These are phyloP conservation scores for Staphylotrichum longicolle DNA, from an alignment of 495 filamentous ascomycete genomes.

Conservation along the genomic window DNA sequence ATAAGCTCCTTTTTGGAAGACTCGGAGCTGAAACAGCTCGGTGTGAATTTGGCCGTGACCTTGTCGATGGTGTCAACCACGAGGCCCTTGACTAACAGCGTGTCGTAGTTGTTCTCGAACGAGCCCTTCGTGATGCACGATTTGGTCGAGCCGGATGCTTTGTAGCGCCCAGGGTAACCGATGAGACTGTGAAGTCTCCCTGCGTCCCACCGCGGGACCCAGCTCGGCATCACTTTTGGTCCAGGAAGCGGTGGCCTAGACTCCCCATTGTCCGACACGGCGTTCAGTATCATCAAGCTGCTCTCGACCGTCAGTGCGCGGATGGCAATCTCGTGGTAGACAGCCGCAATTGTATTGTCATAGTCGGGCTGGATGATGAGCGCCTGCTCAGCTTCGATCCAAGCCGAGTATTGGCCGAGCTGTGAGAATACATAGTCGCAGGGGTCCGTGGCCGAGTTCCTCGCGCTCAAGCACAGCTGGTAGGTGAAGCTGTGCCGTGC, in stretches of 20 bases:
- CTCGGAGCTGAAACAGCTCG: slow-evolving; percentile 15
- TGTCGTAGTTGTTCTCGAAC: slow-evolving; percentile 16
- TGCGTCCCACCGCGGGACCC: slow-evolving; percentile 22
- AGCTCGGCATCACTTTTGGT: slow-evolving; percentile 10
- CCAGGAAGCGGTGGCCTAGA: slow-evolving; percentile 2
- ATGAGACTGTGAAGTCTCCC: slow-evolving; percentile 14
- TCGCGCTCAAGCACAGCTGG: slow-evolving; percentile 16
- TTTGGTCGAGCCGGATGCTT: slow-evolving; percentile 3
- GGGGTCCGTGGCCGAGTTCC: slow-evolving; percentile 16
- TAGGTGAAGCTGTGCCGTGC: slow-evolving; percentile 17
- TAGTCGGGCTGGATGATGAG: slow-evolving; percentile 21
- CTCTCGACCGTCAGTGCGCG: slow-evolving; percentile 15
- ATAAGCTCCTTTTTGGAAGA: slow-evolving; percentile 19
- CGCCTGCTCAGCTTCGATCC: slow-evolving; percentile 13
- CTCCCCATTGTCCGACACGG: slow-evolving; percentile 19
- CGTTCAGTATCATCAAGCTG: slow-evolving; percentile 19
- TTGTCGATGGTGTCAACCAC: slow-evolving; percentile 17
- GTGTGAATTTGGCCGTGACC: slow-evolving; percentile 13
- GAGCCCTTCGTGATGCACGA: slow-evolving; percentile 16
- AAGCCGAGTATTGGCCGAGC: slow-evolving; percentile 17
- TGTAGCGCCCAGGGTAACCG: slow-evolving; percentile 17
- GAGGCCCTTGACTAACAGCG: slow-evolving; percentile 11
- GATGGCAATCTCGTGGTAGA: slow-evolving; percentile 23
- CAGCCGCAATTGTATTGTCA: slow-evolving; percentile 15
- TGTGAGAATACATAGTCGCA: slow-evolving; percentile 19